A percentile compares a stretch with the other conserved stretches of the same genome.
Evolutionary conservation across 1,139 yeast genomes (phyloP).

Genomic region (Meyerozyma guilliermondii): DNA sequence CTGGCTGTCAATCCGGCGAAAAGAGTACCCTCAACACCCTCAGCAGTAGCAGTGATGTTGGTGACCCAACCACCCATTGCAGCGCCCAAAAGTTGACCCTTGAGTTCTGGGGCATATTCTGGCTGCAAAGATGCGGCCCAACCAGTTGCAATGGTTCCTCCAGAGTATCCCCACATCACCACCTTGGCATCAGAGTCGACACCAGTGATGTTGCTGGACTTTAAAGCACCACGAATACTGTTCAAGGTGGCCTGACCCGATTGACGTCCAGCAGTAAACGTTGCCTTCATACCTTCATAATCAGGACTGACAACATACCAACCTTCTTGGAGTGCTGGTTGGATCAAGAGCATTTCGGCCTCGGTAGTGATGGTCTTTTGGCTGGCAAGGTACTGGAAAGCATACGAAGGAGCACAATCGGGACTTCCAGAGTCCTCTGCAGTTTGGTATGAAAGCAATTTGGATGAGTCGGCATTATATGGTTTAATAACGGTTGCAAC

Average conservation of each 20-base stretch:
- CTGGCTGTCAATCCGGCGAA: conserved; percentile 23
- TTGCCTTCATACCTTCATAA: conserved; percentile 9
- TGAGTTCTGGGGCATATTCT: conserved; percentile 16
- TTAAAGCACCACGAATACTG: conserved; percentile 10
- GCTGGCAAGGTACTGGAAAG: conserved; percentile 3
- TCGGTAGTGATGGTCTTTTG: conserved; percentile 8
- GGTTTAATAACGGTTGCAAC: conserved; percentile 10
- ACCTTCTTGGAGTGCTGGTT: conserved; percentile 14
- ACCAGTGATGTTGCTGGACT: conserved; percentile 10
- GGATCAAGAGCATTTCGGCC: conserved; percentile 22
- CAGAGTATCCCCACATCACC: conserved; percentile 17
- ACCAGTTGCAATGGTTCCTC: conserved; percentile 16
- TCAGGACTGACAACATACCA: conserved; percentile 8
- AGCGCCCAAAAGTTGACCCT: conserved; percentile 10
- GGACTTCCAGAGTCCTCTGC: conserved; percentile 10
- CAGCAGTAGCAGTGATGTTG: conserved; percentile 17
- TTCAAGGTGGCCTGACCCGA: conserved; percentile 10
- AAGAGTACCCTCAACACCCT: conserved; percentile 16
- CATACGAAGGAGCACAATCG: conserved; percentile 11
- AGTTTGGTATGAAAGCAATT: conserved; percentile 7
- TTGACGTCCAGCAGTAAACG: conserved; percentile 8
- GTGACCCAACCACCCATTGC: conserved; percentile 12
- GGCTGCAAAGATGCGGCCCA: conserved; percentile 19
- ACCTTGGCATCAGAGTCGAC: conserved; percentile 11
- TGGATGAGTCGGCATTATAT: conserved; percentile 7